Percentiles rank a stretch among this genome's conserved stretches.
phyloP scores from a whole-genome alignment of 2,329 filamentous ascomycete species.

The Colletotrichum sansevieriae region DNA sequence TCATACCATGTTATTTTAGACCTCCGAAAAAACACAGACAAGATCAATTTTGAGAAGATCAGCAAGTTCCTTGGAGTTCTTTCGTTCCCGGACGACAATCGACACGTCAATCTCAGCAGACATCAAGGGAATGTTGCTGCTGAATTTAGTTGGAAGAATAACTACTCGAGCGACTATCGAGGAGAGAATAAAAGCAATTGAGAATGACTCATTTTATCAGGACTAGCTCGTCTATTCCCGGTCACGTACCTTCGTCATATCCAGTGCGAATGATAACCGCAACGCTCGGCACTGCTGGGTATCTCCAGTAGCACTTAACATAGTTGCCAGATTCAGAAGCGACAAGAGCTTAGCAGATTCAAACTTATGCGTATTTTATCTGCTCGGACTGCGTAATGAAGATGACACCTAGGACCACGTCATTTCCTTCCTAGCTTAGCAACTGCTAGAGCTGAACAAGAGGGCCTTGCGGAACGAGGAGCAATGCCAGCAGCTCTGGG shows the following conservation, averaged over 20 bases:
- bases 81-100: neutral
- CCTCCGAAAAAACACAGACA: neutral
- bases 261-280: neutral
- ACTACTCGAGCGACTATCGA: constrained; percentile 1
- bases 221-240: neutral
- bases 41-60: constrained; percentile 1
- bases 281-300: constrained; percentile 11
- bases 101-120: neutral
- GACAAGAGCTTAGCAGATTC: neutral
- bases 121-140: neutral
- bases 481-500: constrained; percentile 5
- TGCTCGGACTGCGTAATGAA: neutral
- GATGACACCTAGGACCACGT: neutral
- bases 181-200: neutral
- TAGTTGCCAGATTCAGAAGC: neutral
- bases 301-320: neutral
- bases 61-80: neutral
- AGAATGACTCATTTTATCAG: neutral
- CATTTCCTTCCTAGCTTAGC: neutral
- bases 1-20: neutral
- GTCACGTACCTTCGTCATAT: neutral
- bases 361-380: neutral
- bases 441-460: neutral
- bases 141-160: neutral
- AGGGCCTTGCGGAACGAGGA: constrained; percentile 8